Percentiles rank a stretch among this genome's conserved stretches.
phyloP scores from a whole-genome alignment of 352 stramenopile genomes.

The Pythium apleroticum region DNA sequence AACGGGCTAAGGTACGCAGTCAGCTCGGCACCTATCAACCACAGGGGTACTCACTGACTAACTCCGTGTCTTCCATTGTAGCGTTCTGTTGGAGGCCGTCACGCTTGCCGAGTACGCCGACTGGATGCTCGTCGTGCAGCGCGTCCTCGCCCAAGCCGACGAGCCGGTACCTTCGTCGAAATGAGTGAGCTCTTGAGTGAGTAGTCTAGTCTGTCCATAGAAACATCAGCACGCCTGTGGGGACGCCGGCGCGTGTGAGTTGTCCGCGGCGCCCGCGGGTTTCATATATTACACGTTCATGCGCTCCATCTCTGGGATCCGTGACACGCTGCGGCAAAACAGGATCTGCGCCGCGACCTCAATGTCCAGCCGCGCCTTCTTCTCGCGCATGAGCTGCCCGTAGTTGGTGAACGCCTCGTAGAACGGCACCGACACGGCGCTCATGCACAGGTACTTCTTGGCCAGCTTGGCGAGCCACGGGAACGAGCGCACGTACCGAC shows the following conservation, averaged over 20 bases:
- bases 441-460: slow-evolving; percentile 79
- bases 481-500: slow-evolving; percentile 67
- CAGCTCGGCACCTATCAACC: not conserved
- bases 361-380: slow-evolving; percentile 74
- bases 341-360: slow-evolving; percentile 77
- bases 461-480: slow-evolving; percentile 66
- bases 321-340: slow-evolving; percentile 75
- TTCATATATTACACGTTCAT: slow-evolving; percentile 56
- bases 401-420: slow-evolving; percentile 81
- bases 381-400: slow-evolving; percentile 74
- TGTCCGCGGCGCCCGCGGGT: too few species aligned
- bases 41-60: not conserved
- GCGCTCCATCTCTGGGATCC: slow-evolving; percentile 82
- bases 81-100: slow-evolving; percentile 26
- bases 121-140: slow-evolving; percentile 23
- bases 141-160: slow-evolving; percentile 3
- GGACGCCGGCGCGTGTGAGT: too few species aligned
- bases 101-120: slow-evolving; percentile 26
- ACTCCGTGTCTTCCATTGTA: slow-evolving; percentile 1
- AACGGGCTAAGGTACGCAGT: slow-evolving; percentile 17
- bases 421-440: slow-evolving; percentile 69
- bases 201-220: not conserved
- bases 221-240: not conserved
- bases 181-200: not conserved
- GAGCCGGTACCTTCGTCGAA: not conserved